phyloP scores from a whole-genome alignment of 176 grass and related monocot species.

The Musa beccarii region DNA sequence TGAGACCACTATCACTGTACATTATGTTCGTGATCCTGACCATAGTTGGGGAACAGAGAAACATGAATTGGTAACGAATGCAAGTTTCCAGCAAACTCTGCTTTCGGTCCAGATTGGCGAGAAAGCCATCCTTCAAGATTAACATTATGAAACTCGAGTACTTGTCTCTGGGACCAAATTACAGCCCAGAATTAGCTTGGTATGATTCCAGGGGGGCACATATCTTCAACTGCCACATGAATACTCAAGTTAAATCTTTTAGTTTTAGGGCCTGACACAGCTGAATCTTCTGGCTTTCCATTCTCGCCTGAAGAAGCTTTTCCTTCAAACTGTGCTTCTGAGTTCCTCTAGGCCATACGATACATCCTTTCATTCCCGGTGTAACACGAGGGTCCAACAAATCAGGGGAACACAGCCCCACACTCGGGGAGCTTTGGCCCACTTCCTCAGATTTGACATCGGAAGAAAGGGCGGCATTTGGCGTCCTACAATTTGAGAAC shows the following conservation, averaged over 20 bases:
- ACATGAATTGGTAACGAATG: background rate
- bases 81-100: background rate
- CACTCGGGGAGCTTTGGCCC: constrained; percentile 39
- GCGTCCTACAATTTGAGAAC: constrained; percentile 29
- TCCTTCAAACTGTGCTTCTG: constrained; percentile 61
- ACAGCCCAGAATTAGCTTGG: background rate
- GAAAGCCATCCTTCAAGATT: background rate
- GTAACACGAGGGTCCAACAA: constrained; percentile 37
- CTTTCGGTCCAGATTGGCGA: background rate
- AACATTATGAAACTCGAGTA: background rate
- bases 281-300: constrained; percentile 56
- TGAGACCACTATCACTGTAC: background rate
- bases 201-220: background rate
- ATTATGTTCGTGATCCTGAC: background rate
- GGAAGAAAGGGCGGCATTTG: constrained; percentile 28
- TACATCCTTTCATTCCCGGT: constrained; percentile 35
- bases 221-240: background rate
- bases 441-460: constrained; percentile 36
- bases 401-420: constrained; percentile 38
- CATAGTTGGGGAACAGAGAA: background rate
- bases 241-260: constrained; percentile 14
- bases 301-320: constrained; percentile 41
- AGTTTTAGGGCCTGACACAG: constrained; percentile 56
- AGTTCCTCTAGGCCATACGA: constrained; percentile 32
- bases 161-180: background rate